phyloP scores from a whole-genome alignment of 192 early-diverging fungal species.

The Phlyctochytrium bullatum region DNA sequence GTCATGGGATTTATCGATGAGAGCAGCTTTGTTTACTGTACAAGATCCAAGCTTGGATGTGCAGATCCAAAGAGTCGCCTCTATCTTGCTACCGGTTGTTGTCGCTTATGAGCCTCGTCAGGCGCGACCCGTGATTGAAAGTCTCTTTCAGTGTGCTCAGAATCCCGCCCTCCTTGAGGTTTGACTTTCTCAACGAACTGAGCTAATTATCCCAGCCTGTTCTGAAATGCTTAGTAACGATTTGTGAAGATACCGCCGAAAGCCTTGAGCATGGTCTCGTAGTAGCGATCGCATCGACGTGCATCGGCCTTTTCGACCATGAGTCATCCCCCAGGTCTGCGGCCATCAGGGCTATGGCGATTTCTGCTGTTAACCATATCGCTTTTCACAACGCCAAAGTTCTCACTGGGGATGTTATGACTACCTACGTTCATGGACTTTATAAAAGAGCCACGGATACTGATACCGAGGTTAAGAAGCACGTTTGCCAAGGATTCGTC shows the following conservation, averaged over 20 bases:
- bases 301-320: conserved; percentile 81
- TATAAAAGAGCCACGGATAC: conserved; percentile 84
- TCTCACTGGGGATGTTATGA: conserved; percentile 61
- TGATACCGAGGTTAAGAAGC: conserved; percentile 78
- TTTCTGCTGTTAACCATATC: conserved; percentile 85
- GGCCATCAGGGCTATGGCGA: conserved; percentile 77
- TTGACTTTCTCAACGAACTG: conserved; percentile 15
- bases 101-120: conserved; percentile 64
- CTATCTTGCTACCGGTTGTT: conserved; percentile 87
- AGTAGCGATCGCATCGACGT: conserved; percentile 77
- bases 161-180: conserved; percentile 72
- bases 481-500: conserved; percentile 93
- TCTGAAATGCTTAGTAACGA: conserved; percentile 85
- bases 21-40: conserved; percentile 11
- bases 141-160: conserved; percentile 76
- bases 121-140: conserved; percentile 82
- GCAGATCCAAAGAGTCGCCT: conserved; percentile 73
- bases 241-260: conserved; percentile 91
- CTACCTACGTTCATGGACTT: conserved; percentile 71
- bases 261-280: conserved; percentile 76
- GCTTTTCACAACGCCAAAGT: conserved; percentile 72
- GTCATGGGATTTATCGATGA: conserved; percentile 30
- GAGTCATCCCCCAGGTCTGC: too few relatives aligned
- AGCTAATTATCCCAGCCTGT: conserved; percentile 54
- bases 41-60: conserved; percentile 10